Percentiles rank a stretch among this genome's conserved stretches.
phyloP scores from a whole-genome alignment of 2,329 filamentous ascomycete species.

The Fusarium albosuccineum region DNA sequence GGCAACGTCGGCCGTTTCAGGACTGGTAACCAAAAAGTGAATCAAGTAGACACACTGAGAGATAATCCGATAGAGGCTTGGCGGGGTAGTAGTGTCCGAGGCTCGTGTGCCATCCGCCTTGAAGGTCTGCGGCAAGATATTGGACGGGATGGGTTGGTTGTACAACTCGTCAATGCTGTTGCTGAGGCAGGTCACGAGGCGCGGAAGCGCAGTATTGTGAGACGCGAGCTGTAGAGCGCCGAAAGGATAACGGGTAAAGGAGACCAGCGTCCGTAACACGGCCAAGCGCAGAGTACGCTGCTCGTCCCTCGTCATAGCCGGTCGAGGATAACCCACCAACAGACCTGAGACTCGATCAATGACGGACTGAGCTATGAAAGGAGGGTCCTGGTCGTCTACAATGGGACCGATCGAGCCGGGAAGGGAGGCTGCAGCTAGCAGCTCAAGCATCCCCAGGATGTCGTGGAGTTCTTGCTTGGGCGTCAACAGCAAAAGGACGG shows the following conservation, averaged over 20 bases:
- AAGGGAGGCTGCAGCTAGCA: slow-evolving; percentile 76
- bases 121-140: slow-evolving; percentile 49
- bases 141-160: slow-evolving; percentile 63
- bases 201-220: slow-evolving; percentile 78
- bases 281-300: slow-evolving; percentile 60
- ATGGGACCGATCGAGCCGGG: slow-evolving; percentile 76
- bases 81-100: slow-evolving; percentile 37
- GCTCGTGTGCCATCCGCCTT: slow-evolving; percentile 13
- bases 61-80: slow-evolving; percentile 60
- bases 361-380: slow-evolving; percentile 60
- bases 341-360: slow-evolving; percentile 74
- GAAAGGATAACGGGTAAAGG: slow-evolving; percentile 72
- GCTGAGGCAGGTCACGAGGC: slow-evolving; percentile 75
- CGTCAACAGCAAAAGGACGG: slow-evolving; percentile 75
- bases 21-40: slow-evolving; percentile 65
- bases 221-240: slow-evolving; percentile 74
- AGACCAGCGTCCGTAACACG: slow-evolving; percentile 66
- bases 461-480: slow-evolving; percentile 74
- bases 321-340: slow-evolving; percentile 67
- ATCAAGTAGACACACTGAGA: slow-evolving; percentile 63
- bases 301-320: slow-evolving; percentile 52
- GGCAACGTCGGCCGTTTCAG: slow-evolving; percentile 57
- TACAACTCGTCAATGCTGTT: slow-evolving; percentile 81
- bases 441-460: slow-evolving; percentile 72
- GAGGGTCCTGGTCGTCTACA: slow-evolving; percentile 56